These are phyloP conservation scores for Lathyrus aphaca DNA, from an alignment of 306 rosid genomes.

Conservation along the genomic window DNA sequence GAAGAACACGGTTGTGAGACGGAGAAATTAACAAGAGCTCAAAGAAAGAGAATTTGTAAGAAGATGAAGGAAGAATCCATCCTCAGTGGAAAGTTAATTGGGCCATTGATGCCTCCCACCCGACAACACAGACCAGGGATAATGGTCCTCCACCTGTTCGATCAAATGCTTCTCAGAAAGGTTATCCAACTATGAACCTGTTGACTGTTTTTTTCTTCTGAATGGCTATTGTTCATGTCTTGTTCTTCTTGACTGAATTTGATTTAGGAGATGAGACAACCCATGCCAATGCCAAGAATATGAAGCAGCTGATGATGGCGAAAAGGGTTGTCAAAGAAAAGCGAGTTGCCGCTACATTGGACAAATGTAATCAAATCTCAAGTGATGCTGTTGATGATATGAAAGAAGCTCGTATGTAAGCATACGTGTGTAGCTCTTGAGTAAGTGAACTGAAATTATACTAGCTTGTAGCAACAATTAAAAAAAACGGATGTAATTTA, in stretches of 20 bases:
- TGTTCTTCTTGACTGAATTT: conserved; percentile 13
- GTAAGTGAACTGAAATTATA: background rate
- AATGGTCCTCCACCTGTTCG: conserved; percentile 42
- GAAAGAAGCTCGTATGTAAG: conserved; percentile 1
- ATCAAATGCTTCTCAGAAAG: conserved; percentile 49
- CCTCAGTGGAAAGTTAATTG: conserved; percentile 57
- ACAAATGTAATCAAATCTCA: conserved; percentile 28
- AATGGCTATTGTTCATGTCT: too few relatives aligned
- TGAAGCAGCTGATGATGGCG: conserved; percentile 60
- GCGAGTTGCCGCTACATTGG: conserved; percentile 16
- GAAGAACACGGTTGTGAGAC: conserved; percentile 33
- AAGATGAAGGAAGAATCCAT: conserved; percentile 61
- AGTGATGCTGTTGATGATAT: conserved; percentile 3
- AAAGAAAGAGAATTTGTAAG: conserved; percentile 65
- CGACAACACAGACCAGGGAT: background rate
- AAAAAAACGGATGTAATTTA: background rate
- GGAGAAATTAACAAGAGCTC: conserved; percentile 63
- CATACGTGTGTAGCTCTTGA: background rate
- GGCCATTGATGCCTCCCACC: conserved; percentile 52
- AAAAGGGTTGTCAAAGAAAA: conserved; percentile 53
- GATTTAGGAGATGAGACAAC: conserved; percentile 39
- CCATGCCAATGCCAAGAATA: conserved; percentile 38
- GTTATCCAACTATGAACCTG: background rate
- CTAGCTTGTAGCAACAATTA: background rate
- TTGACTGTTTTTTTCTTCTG: background rate